phyloP scores from a whole-genome alignment of 1,284 basidiomycete species.

The Pseudozyma tsukubaensis region DNA sequence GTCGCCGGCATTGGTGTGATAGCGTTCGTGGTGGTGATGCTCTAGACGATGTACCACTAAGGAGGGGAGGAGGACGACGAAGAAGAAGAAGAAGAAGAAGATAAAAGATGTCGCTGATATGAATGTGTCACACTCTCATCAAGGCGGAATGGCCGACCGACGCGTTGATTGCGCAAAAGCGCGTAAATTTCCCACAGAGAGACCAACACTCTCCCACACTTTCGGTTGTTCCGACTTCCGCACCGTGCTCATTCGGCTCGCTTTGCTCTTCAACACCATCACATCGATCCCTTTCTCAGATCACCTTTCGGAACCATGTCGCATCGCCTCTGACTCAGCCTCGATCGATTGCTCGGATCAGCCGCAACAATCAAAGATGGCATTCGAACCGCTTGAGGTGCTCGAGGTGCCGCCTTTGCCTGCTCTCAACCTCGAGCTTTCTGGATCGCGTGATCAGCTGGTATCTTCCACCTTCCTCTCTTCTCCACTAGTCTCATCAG shows the following conservation, averaged over 20 bases:
- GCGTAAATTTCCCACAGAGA: conserved; percentile 21
- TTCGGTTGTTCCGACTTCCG: conserved; percentile 19
- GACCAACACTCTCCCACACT: conserved; percentile 33
- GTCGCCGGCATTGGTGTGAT: conserved; percentile 21
- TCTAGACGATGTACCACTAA: neutral
- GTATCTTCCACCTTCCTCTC: conserved; percentile 39
- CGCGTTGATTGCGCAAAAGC: conserved; percentile 33
- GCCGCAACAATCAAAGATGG: conserved; percentile 11
- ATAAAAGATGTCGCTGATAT: conserved; percentile 1
- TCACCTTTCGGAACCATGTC: neutral
- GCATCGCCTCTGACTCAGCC: neutral
- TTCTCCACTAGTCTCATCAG: neutral
- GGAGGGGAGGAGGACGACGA: neutral
- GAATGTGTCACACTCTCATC: neutral
- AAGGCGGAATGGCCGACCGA: conserved; percentile 7
- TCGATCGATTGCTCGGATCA: conserved; percentile 4
- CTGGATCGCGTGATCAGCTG: conserved; percentile 15
- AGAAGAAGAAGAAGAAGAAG: neutral
- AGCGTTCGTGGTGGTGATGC: neutral
- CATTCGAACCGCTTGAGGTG: conserved; percentile 27
- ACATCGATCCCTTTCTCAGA: neutral
- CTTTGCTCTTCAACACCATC: too few species aligned
- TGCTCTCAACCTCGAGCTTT: conserved; percentile 17
- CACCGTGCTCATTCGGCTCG: neutral
- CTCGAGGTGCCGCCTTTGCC: conserved; percentile 28